Evolutionary conservation across 495 filamentous ascomycete genomes (phyloP).

Genomic region (Staphylotrichum longicolle): DNA sequence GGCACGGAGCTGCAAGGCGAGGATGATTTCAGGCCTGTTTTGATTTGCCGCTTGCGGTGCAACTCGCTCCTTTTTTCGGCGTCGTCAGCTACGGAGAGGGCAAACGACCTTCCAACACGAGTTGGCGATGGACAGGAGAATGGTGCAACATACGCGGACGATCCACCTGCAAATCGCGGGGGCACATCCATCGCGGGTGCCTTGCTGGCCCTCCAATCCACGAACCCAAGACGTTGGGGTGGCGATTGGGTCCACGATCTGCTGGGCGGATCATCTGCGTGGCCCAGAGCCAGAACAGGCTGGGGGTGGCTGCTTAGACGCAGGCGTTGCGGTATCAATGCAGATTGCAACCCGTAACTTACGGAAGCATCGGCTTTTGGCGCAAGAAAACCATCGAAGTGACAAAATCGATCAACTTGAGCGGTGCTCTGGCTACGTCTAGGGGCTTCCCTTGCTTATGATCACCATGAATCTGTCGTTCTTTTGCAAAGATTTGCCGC

Average conservation of each 20-base stretch:
- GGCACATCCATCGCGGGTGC: neutral
- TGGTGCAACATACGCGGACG: constrained; percentile 10
- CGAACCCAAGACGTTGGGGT: neutral
- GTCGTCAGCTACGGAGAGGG: constrained; percentile 3
- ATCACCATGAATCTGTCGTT: too few relatives aligned
- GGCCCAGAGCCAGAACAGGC: too few relatives aligned
- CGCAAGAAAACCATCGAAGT: too few relatives aligned
- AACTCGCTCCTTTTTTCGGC: constrained; percentile 1
- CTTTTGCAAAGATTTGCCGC: too few relatives aligned
- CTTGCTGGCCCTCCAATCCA: neutral
- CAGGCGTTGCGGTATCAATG: too few relatives aligned
- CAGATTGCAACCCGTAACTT: too few relatives aligned
- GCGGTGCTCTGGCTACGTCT: too few relatives aligned
- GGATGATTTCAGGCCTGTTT: constrained; percentile 8
- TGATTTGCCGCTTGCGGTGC: constrained; percentile 26
- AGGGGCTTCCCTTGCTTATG: too few relatives aligned
- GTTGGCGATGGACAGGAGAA: neutral
- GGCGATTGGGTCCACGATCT: constrained; percentile 6
- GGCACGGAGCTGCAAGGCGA: constrained; percentile 18
- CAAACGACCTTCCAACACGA: constrained; percentile 14
- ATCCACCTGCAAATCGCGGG: constrained; percentile 7
- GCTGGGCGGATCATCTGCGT: constrained; percentile 5
- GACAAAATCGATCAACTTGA: too few relatives aligned
- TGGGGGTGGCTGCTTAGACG: too few relatives aligned
- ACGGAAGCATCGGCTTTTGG: too few relatives aligned